Percentiles rank a stretch among this genome's conserved stretches.
phyloP scores from a whole-genome alignment of 73 alveolate species.

The Tetrahymena elliotti region DNA sequence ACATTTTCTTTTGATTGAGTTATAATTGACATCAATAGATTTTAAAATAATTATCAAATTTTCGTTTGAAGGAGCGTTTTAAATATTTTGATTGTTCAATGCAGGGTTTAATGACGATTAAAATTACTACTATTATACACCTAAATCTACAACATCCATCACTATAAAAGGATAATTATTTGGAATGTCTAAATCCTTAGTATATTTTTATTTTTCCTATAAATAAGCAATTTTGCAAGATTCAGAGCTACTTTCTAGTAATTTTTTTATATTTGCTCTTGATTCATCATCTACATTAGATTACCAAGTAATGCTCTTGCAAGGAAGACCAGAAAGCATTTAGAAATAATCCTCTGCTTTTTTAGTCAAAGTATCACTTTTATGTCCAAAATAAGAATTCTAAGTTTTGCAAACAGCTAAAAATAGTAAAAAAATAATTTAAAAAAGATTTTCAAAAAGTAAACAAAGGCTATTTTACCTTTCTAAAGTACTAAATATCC shows the following conservation, averaged over 20 bases:
- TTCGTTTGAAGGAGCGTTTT: background rate
- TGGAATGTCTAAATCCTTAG: background rate
- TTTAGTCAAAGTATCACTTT: background rate
- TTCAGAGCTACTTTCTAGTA: background rate
- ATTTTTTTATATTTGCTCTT: background rate
- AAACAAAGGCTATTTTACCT: background rate
- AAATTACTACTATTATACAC: background rate
- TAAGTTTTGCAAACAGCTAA: background rate
- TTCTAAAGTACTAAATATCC: background rate
- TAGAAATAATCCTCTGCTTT: background rate
- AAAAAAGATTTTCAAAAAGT: background rate
- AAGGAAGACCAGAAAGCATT: background rate
- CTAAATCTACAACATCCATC: background rate
- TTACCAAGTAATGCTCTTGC: background rate
- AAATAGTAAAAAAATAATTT: background rate
- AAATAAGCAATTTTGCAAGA: background rate
- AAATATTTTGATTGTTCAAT: background rate
- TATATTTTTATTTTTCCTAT: background rate
- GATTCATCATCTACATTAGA: background rate
- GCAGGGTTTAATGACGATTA: background rate
- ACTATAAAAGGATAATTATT: background rate
- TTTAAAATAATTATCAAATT: background rate
- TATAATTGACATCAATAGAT: background rate
- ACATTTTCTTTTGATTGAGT: background rate
- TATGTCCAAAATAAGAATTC: background rate